These are phyloP conservation scores for Solanum sitiens DNA, from an alignment of 257 asterid species.

Conservation along the genomic window DNA sequence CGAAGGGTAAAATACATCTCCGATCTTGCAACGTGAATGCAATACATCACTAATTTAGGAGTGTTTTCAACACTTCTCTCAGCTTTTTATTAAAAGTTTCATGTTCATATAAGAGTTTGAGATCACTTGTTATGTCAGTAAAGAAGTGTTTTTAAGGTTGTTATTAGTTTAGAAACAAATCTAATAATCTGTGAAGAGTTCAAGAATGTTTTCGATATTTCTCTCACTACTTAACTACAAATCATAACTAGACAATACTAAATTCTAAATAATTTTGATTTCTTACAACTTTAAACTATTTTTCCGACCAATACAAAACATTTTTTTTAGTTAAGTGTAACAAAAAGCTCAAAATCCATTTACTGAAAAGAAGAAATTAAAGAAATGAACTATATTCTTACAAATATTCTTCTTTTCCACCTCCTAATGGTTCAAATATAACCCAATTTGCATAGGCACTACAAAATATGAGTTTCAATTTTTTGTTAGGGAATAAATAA, in stretches of 20 bases:
- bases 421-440: not conserved
- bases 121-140: not conserved
- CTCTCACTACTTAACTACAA: not conserved
- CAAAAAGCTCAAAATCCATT: constrained; percentile 6
- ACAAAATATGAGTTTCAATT: constrained; percentile 2
- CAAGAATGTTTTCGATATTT: fast-evolving
- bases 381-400: not conserved
- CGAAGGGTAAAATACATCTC: too few relatives aligned
- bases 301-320: not conserved
- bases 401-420: not conserved
- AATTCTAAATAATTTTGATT: not conserved
- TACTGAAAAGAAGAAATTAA: not conserved
- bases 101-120: not conserved
- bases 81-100: too few relatives aligned
- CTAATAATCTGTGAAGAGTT: too few relatives aligned
- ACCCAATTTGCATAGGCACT: not conserved
- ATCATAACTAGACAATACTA: not conserved
- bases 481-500: not conserved
- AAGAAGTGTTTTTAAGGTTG: too few relatives aligned
- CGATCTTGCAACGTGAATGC: not conserved
- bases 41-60: not conserved
- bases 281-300: not conserved
- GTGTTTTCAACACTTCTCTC: not conserved
- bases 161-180: not conserved
- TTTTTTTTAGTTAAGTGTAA: constrained; percentile 4